Base-by-base conservation (phyloP, 805 yeast species). In the Sungouiozyma intestinalis region DNA sequence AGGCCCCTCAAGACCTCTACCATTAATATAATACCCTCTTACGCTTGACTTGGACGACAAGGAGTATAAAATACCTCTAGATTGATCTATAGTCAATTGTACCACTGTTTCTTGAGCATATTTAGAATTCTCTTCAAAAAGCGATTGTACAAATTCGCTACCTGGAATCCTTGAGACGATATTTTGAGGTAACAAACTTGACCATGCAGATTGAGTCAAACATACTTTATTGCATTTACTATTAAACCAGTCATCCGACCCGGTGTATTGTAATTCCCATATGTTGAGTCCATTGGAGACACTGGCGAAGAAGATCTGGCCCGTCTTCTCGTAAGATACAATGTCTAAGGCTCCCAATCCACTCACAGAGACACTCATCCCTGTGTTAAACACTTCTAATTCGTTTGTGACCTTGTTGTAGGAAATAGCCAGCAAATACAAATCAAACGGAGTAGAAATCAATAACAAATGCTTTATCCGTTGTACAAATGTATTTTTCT, bases 211-310 rank as follows among this genome's bases (percentile, higher is more conserved):
- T 63, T 76, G 78, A 36, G 97, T 86, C 42, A 85, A 71, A 58
- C 97, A 86, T 34, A 81, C 77, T 60, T 87, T 87, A 51, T 77
- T 77, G 55, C 94, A 84, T 52, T 80, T 83, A 54, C 84, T 81
- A 48, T 79, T 77, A 58, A 86, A 86, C 85, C 95, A 90, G 42
- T 85, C 81, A 38, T 86, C 92, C 19, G 82, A 74, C 49, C 80
- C 82, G 4, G 88, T 74, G 58, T 92, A 92, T 45, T 77, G 79
- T 42, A 92, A 67, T 56, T 85, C 90, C 95, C 96, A 92, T 35
- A 92, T 70, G 51, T 88, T 78, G 32, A 70, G 64, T 1, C 87
- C 90, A 49, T 84, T 86, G 16, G 80, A 77, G 34, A 72, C 73
- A n/a, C 95, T 94, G 7, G 84, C 72, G 60, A 94, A 85, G 57